Evolutionary conservation across 2,329 filamentous ascomycete genomes (phyloP), one percentile per base, ranked within the genome.

Genomic region (Ascochyta koolunga): DNA sequence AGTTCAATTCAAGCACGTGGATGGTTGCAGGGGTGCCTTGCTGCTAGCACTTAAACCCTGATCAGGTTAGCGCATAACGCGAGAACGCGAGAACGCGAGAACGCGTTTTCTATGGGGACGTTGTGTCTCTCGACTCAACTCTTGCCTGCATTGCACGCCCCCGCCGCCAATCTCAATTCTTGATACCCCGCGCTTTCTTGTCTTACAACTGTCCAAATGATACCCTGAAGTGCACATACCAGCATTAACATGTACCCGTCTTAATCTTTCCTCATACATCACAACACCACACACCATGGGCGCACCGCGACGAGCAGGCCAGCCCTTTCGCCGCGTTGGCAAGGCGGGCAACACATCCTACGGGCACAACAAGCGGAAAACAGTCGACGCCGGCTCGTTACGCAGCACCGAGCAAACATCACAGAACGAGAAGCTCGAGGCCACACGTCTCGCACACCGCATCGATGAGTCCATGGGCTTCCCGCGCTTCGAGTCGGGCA

Each of bases 401-500:
- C 83, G 89, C 37, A 86, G 89, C 50, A 87, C 86, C 49, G 96
- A 99, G 80, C 88, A 85, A 46, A 98, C 92, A 1, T 96, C 93
- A 7, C 87, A 91, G 67, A 91, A 96, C 81, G 95, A 99, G 77
- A 96, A 91, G 76, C 86, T 91, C 77, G 93, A 99, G 77, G 88
- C 91, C 32, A 89, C 87, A 40, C 86, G 87, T 50, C 84, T 96
- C 45, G 91, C 91, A 27, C 86, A 96, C 77, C 85, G 83, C 68
- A 97, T 99, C 72, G 96, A 99, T 79, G 95, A 98, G 79, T 83
- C 85, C 58, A 95, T 98, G 87, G 96, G 95, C 47, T 99, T 99
- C 74, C 83, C 88, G 29, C 89, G 93, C 44, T 97, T 93, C 73
- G 96, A 99, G 61, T 88, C 90, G 27, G 95, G 91, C 41, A 86